Conservation (phyloP, 2,329 filamentous ascomycete species). For the Dothistroma pini region DNA sequence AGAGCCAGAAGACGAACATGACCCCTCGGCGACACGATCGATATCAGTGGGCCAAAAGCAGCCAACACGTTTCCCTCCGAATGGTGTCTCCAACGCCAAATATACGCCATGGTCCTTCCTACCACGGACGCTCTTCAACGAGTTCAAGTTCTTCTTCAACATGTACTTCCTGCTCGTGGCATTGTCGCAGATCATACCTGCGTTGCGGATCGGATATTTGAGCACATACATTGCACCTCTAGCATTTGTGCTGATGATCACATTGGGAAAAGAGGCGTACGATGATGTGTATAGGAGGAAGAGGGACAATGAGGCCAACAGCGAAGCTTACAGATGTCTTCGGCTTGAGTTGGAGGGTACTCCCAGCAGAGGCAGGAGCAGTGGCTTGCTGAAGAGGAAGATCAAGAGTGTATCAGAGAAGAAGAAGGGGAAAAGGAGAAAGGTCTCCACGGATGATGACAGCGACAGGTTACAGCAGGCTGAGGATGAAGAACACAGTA, state of each 20-base stretch:
- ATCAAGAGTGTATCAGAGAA: constrained; percentile 30
- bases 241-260: constrained; percentile 86
- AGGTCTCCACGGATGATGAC: constrained; percentile 33
- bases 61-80: constrained; percentile 74
- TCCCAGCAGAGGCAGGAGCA: constrained; percentile 34
- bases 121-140: constrained; percentile 92
- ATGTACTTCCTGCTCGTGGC: constrained; percentile 97
- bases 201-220: constrained; percentile 87
- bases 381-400: constrained; percentile 31
- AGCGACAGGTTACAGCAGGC: constrained; percentile 57
- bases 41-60: constrained; percentile 74
- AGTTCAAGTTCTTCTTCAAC: constrained; percentile 99
- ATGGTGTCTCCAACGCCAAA: constrained; percentile 94
- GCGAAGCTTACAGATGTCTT: constrained; percentile 79
- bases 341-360: constrained; percentile 58
- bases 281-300: constrained; percentile 85
- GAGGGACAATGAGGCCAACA: constrained; percentile 90
- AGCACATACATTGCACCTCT: constrained; percentile 91
- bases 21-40: constrained; percentile 66
- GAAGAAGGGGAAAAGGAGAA: constrained; percentile 33
- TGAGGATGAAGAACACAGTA: constrained; percentile 62
- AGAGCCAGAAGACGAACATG: constrained; percentile 47
- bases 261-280: constrained; percentile 89
- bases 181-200: constrained; percentile 85
- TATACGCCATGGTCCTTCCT: constrained; percentile 95